phyloP scores from a whole-genome alignment of 1,139 yeast species.

The Candida dubliniensis region DNA sequence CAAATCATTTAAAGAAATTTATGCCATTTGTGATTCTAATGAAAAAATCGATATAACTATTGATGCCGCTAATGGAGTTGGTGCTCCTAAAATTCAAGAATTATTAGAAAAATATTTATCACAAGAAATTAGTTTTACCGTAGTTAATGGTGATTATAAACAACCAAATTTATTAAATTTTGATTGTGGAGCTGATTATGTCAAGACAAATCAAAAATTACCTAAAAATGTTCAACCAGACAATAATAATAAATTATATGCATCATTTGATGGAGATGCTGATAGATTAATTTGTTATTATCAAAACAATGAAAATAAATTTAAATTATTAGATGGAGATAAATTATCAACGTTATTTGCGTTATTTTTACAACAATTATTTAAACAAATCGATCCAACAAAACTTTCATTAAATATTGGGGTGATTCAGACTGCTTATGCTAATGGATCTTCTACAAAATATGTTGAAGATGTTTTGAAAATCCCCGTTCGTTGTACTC shows the following conservation, averaged over 20 bases:
- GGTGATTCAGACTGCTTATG: conserved; percentile 96
- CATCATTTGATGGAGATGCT: conserved; percentile 97
- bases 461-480: conserved; percentile 62
- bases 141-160: conserved; percentile 62
- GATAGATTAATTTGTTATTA: conserved; percentile 90
- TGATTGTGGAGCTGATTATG: conserved; percentile 94
- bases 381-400: conserved; percentile 40
- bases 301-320: conserved; percentile 44
- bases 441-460: conserved; percentile 87
- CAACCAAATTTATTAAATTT: conserved; percentile 64
- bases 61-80: conserved; percentile 95
- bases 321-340: conserved; percentile 88
- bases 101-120: conserved; percentile 46
- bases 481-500: conserved; percentile 83
- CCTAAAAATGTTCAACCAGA: conserved; percentile 59
- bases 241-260: conserved; percentile 51
- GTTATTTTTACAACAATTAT: conserved; percentile 55
- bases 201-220: conserved; percentile 79
- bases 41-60: conserved; percentile 54
- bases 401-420: conserved; percentile 58
- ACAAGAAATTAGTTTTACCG: conserved; percentile 38
- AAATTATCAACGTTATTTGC: conserved; percentile 87
- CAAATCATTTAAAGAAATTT: conserved; percentile 34
- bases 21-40: conserved; percentile 17
- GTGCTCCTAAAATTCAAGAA: conserved; percentile 71